Percentiles rank a stretch among this genome's conserved stretches.
These are phyloP conservation scores for Rhizophagus sp. DNA, from an alignment of 192 early-diverging fungal genomes.

Conservation along the genomic window DNA sequence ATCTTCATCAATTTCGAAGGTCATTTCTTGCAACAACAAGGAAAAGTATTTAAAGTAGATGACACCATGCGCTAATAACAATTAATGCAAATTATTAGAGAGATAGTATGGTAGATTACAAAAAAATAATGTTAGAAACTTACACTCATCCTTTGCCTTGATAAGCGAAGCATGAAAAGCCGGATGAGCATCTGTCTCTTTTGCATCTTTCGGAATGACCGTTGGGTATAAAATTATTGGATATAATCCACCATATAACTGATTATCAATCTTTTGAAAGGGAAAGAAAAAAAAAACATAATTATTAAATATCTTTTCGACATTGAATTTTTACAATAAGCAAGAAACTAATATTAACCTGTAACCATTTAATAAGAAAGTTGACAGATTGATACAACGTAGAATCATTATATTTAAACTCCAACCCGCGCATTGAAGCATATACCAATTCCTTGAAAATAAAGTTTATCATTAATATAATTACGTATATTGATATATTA, in stretches of 20 bases:
- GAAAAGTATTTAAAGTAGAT: constrained; percentile 95
- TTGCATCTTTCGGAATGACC: constrained; percentile 71
- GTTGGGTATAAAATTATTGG: constrained; percentile 97
- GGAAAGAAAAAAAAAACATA: constrained; percentile 26
- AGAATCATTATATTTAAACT: constrained; percentile 79
- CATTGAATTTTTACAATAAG: neutral
- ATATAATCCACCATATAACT: constrained; percentile 80
- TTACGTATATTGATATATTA: neutral
- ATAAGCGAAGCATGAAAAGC: constrained; percentile 76
- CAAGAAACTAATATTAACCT: constrained; percentile 40
- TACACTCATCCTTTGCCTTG: constrained; percentile 85
- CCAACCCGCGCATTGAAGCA: constrained; percentile 73
- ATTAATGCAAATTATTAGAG: too few species aligned
- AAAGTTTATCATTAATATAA: neutral
- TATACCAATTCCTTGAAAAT: constrained; percentile 77
- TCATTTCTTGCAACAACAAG: constrained; percentile 89
- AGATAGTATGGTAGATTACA: neutral
- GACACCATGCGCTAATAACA: constrained; percentile 79
- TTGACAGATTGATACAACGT: constrained; percentile 77
- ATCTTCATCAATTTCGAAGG: constrained; percentile 92
- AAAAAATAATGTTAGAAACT: constrained; percentile 4
- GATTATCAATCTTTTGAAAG: constrained; percentile 86
- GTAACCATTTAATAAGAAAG: constrained; percentile 86
- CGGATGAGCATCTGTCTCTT: constrained; percentile 54
- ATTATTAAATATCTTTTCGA: neutral